Evolutionary conservation across 73 alveolate species (phyloP), one percentile per base, ranked within the genome.

Genomic region (Tetrahymena malaccensis): DNA sequence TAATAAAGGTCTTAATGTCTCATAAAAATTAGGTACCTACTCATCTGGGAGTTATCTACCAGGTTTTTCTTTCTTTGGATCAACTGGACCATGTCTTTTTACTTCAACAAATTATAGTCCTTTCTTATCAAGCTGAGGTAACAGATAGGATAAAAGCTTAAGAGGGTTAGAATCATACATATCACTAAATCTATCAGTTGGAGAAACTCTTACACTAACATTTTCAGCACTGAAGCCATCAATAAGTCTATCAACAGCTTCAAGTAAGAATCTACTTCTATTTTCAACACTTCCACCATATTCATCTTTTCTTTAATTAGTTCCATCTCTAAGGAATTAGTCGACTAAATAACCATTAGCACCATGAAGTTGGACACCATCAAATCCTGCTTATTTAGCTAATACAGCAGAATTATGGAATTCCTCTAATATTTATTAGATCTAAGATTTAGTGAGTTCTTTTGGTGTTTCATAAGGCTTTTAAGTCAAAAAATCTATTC

Each of bases 221-320:
- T 56, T 56, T 22, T 12, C 85, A 56, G 85, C 85, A 56, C 85
- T 25, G 8, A 56, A 22, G 6, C 35, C 97, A 89, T 93, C 58
- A 7, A 50, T 93, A 21, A 97, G 35, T 84, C 94, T 94, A 38
- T 96, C 96, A 5, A 97, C 93, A n/a, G 97, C 95, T 58, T 98
- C 98, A 19, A 94, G 57, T 25, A 95, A 84, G 85, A 97, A 96
- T 55, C 98, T 70, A 12, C 97, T 94, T 84, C 99, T 94, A 94
- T 97, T 97, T 95, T 98, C 99, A 84, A 85, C 43, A n/a, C 96
- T 34, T 10, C 99, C 99, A 22, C 99, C 99, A 94, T 97, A 98
- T 55, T 97, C 97, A 94, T 98, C 99, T 83, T 95, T 95, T 93
- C 99, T 97, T 34, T 95, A 84, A 96, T 98, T 98, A 34, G 94